Conservation (phyloP, 352 stramenopile species). For the Phytophthora palmivora region DNA sequence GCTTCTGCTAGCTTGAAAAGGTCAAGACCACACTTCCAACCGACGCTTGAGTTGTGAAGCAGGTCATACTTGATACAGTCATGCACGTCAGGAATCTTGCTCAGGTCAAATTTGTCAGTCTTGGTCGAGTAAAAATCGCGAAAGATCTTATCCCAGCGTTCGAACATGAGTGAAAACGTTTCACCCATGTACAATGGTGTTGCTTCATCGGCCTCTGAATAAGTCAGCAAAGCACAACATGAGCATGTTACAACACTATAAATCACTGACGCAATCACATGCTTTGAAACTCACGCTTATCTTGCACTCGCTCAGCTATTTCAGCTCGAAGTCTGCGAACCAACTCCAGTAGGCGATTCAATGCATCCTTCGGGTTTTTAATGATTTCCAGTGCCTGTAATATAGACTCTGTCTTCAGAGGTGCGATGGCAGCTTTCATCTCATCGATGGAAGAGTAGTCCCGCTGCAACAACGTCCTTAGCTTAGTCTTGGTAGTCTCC, state of each 20-base stretch:
- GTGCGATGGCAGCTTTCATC: constrained; percentile 68
- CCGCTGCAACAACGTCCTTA: constrained; percentile 93
- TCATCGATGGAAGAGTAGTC: constrained; percentile 79
- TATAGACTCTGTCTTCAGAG: constrained; percentile 81
- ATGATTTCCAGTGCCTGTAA: constrained; percentile 78
- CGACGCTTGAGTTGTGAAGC: constrained; percentile 96
- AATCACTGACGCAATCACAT: neutral
- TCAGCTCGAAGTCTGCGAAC: constrained; percentile 80
- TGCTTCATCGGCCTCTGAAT: constrained; percentile 82
- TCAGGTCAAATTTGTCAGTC: constrained; percentile 93
- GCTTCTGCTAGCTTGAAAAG: constrained; percentile 95
- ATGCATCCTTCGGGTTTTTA: constrained; percentile 82
- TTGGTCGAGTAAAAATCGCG: constrained; percentile 95
- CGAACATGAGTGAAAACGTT: constrained; percentile 94
- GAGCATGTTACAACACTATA: constrained; percentile 6
- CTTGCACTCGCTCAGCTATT: constrained; percentile 74
- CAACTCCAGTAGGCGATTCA: constrained; percentile 76
- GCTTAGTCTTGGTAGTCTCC: constrained; percentile 77
- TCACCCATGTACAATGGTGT: constrained; percentile 95
- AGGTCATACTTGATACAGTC: constrained; percentile 99
- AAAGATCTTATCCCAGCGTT: constrained; percentile 95
- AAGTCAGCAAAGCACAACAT: neutral
- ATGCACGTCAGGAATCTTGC: constrained; percentile 97
- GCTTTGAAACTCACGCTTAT: constrained; percentile 59
- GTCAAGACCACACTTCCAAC: constrained; percentile 89